Conservation (phyloP, 2,329 filamentous ascomycete genomes). For the Zopfia rhizophila region DNA sequence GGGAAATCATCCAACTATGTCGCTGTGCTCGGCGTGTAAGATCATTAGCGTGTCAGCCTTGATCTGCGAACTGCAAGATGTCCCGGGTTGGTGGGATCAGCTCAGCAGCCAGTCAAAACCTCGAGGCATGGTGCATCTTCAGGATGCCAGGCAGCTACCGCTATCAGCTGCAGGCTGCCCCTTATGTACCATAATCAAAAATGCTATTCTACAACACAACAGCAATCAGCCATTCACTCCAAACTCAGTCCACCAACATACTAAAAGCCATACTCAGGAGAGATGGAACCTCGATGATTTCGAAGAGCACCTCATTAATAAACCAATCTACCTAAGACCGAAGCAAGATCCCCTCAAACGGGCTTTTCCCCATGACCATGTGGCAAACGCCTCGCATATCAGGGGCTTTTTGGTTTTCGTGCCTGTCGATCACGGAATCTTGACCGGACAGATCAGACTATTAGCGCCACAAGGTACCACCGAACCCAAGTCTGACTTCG, state of each 20-base stretch:
- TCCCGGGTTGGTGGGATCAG: slow-evolving; percentile 29
- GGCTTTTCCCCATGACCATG: slow-evolving; percentile 26
- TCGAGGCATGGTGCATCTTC: slow-evolving; percentile 28
- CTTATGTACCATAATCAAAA: slow-evolving; percentile 28
- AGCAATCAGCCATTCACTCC: slow-evolving; percentile 4
- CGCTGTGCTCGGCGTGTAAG: slow-evolving; percentile 29
- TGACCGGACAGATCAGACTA: slow-evolving; percentile 29
- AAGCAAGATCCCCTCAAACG: slow-evolving; percentile 25
- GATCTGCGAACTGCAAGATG: slow-evolving; percentile 20
- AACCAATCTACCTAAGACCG: slow-evolving; percentile 30
- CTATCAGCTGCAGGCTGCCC: slow-evolving; percentile 26
- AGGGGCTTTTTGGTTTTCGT: slow-evolving; percentile 28
- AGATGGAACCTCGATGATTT: slow-evolving; percentile 20
- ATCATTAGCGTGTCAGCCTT: slow-evolving; percentile 24
- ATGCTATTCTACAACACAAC: slow-evolving; percentile 27
- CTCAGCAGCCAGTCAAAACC: slow-evolving; percentile 23
- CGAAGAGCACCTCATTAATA: slow-evolving; percentile 17
- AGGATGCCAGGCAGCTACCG: slow-evolving; percentile 26
- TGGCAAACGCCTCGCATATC: slow-evolving; percentile 22
- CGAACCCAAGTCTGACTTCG: slow-evolving; percentile 2
- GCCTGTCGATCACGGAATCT: slow-evolving; percentile 31
- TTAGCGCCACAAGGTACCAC: slow-evolving; percentile 27
- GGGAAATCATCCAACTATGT: slow-evolving; percentile 16
- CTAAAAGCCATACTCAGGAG: background rate
- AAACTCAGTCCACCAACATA: background rate